Evolutionary conservation across 345 rosid species (phyloP).

Genomic region (Anacardium occidentale): DNA sequence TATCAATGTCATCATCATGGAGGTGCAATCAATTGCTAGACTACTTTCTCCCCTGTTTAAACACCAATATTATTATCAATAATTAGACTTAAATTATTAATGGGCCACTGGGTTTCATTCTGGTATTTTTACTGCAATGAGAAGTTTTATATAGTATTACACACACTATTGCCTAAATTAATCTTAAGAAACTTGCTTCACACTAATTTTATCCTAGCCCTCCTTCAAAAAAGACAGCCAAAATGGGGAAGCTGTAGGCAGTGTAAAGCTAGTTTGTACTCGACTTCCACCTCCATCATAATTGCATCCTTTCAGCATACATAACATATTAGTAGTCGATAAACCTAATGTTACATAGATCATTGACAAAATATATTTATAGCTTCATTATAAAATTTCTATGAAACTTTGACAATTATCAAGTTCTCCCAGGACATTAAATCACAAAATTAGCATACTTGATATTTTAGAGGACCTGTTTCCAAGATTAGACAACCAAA

Average conservation of each 20-base stretch:
- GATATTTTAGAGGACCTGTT: background rate
- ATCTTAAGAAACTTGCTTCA: background rate
- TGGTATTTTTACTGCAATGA: background rate
- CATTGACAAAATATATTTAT: too few relatives aligned
- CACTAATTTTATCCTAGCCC: background rate
- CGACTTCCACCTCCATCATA: slow-evolving; percentile 1
- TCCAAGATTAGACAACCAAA: background rate
- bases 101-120: background rate
- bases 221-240: background rate
- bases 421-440: background rate
- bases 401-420: background rate
- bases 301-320: background rate
- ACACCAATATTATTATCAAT: background rate
- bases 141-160: background rate
- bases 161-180: background rate
- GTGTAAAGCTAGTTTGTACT: background rate
- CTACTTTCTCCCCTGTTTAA: background rate
- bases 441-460: background rate
- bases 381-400: background rate
- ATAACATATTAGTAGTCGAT: background rate
- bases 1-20: background rate
- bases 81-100: background rate
- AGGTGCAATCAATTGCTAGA: background rate
- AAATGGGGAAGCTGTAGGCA: background rate
- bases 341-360: background rate